Base-by-base conservation (phyloP, 208 protist genomes). In the Leishmania mexicana region DNA sequence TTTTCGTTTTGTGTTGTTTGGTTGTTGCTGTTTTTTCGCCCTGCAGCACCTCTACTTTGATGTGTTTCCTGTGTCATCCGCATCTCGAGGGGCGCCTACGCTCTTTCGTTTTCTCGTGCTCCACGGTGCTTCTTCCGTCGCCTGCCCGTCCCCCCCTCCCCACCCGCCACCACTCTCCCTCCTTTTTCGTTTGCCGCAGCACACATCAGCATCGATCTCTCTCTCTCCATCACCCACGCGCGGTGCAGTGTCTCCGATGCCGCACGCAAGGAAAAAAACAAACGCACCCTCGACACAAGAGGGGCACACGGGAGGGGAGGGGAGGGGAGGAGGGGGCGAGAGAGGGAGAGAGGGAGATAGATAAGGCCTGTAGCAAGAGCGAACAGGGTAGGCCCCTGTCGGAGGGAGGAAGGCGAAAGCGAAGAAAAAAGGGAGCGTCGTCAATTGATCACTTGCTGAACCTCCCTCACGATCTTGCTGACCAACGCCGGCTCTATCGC, bases 401-500 rank as follows among this genome's bases (percentile, higher is more conserved):
- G 31, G n/a, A 40, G 62, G 5, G 28, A 68, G 15, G 31, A 40
- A 4, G 13, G 15, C 24, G 13, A 7, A 10, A 68, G 28, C 10
- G 28, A 35, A 68, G 2, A 62, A 58, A 15, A 3, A 31, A 31
- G 31, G 24, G 57, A 13, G 28, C 24, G 5, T 58, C 53, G 10
- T 74, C 40, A 74, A n/a, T 38, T 6, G 45, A 74, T 49, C 24
- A 74, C n/a, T 13, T 47, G 57, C 57, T 78, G 75, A 0, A 78
- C 75, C 17, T 83, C 80, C 40, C 83, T 72, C 4, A 92, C 57
- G 3, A 94, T 77, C 28, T 86, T 78, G 38, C 53, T 75, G 6
- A 96, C 88, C 8, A 91, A 72, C 42, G 85, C 77, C 11, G 89
- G 81, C 31, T 53, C 64, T 80, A 96, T 51, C 4, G 83, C 65